These are phyloP conservation scores for Strigomonas culicis DNA, from an alignment of 208 protist genomes.

Conservation along the genomic window DNA sequence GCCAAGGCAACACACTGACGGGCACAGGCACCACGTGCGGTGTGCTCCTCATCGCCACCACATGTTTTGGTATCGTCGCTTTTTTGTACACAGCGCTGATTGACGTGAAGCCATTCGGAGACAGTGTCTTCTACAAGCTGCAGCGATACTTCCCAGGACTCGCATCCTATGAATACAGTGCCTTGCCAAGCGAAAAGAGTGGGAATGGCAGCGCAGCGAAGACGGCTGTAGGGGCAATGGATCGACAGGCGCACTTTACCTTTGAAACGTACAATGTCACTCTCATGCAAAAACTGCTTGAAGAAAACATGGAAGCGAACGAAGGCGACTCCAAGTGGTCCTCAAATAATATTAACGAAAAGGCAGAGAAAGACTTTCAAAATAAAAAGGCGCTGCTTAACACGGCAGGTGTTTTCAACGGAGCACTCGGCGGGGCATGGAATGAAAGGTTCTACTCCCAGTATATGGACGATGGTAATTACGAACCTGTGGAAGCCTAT, in stretches of 20 bases:
- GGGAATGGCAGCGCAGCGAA: not conserved
- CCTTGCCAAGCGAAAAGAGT: not conserved
- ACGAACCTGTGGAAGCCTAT: constrained; percentile 13
- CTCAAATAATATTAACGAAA: not conserved
- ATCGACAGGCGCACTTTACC: constrained; percentile 1
- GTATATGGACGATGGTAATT: constrained; percentile 30
- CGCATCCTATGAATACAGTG: not conserved
- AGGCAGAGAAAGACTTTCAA: constrained; percentile 3
- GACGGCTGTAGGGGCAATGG: no score
- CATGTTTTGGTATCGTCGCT: constrained; percentile 11
- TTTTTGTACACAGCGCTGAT: constrained; percentile 12
- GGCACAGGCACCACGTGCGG: constrained; percentile 4
- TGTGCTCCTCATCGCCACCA: constrained; percentile 19
- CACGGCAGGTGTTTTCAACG: constrained; percentile 18
- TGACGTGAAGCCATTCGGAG: constrained; percentile 8
- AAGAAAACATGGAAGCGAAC: not conserved
- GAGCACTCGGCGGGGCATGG: constrained; percentile 19
- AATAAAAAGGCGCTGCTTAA: constrained; percentile 13
- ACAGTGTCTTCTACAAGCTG: not conserved
- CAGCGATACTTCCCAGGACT: not conserved
- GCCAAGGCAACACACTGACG: not conserved
- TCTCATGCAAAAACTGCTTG: not conserved
- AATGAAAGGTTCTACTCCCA: constrained; percentile 25
- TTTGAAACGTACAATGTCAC: constrained; percentile 11
- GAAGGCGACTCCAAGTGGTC: not conserved